Base-by-base conservation (phyloP, 2,329 filamentous ascomycete genomes). In the Alternaria ethzedia region DNA sequence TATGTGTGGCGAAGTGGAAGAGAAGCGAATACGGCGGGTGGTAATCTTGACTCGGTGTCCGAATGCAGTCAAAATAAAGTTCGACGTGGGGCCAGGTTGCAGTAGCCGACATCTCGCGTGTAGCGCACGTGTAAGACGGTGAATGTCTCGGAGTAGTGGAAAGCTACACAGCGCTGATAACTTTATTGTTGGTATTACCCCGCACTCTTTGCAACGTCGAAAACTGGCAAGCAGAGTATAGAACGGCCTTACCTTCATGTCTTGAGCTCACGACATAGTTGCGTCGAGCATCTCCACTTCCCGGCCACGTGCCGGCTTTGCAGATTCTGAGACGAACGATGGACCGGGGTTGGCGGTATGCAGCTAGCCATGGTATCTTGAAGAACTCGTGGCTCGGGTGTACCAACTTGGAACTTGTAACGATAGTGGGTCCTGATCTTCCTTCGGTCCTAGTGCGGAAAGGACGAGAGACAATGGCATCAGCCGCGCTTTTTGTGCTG, bases 211-310 rank as follows among this genome's bases (percentile, higher is more conserved):
- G 47, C 47, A 32, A 21, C 17, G 4, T 51, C 8, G 26, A 32
- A n/a, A 51, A 30, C 47, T 17, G 61, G 66, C 66, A 62, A 67
- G 56, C 51, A 67, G 57, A 58, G 45, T 57, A 36, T 50, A 49
- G 43, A 60, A 44, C 46, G 61, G 59, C 17, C 26, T 21, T 32
- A 15, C 47, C n/a, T 57, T 54, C 55, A 43, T 61, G 43, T 54
- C 51, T 17, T 51, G 23, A 52, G 36, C 21, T 58, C 21, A 32
- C 50, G 26, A 51, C 20, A 28, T 13, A 21, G 15, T 5, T 51
- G 26, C 47, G 47, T 63, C 41, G 54, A 54, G 30, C 41, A 50
- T 11, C 23, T 44, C 20, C 43, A 61, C 43, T 50, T 41, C 36
- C 36, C 36, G 36, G 36, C 36, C 36, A 41, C 36, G 28, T 47